Evolutionary conservation across 164 flowering plant genomes (phyloP), one percentile per base, ranked within the genome.

Genomic region (Amborella trichopoda): DNA sequence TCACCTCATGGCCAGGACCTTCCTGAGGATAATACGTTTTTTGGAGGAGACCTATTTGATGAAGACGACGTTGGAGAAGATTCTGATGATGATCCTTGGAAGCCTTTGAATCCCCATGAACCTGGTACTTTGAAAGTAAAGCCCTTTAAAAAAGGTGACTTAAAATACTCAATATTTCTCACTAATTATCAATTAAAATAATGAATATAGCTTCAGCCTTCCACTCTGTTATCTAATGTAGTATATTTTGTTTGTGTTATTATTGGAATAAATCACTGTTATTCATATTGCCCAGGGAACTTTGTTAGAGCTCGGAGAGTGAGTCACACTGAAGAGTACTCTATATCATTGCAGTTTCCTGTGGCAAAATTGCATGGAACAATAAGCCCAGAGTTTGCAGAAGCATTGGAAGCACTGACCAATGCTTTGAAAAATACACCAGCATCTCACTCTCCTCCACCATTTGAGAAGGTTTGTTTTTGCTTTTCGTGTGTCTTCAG

Each of bases 91-190:
- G 89, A 91, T 72, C 90, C 83, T 27, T 91, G 96, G 99, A 77
- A 80, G 63, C 95, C 91, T 48, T 62, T 91, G 72, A 80, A 87
- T 73, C 99, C 99, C 46, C 84, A 87, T 67, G 91, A 87, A 68
- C 74, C 82, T 39, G 99, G 96, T 46, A 74, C 73, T 49, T 73
- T 87, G 59, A 87, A 73, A 82, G 69, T 80, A 26, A 91, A 77
- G 54, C 88, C 96, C 27, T 87, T 72, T 54, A 75, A 59, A 54
- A 84, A 76, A 76, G 88, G 96, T 90, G 26, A n/a, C 26, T 1
- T 49, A 27, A n/a, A 9, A 8, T 18, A 23, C 22, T 19, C 36
- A 14, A n/a, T n/a, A n/a, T n/a, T n/a, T n/a, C n/a, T n/a, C n/a
- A n/a, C n/a, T n/a, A n/a, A n/a, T n/a, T n/a, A n/a, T n/a, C n/a